Percentiles rank a stretch among this genome's conserved stretches.
Evolutionary conservation across 2,329 filamentous ascomycete genomes (phyloP).

Genomic region (Pyrenophora seminiperda): DNA sequence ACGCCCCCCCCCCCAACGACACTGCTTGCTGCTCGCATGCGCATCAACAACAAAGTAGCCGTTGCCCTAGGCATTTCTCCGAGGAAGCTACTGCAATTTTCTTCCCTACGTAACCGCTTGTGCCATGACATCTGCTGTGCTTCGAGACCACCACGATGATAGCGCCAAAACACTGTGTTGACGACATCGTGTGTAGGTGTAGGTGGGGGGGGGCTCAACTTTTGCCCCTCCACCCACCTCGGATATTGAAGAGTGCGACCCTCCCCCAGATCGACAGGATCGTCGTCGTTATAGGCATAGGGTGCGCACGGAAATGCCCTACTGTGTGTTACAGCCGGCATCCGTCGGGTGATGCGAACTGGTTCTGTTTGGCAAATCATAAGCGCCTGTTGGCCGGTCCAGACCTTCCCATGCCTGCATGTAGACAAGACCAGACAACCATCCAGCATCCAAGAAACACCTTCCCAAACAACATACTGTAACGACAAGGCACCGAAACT

Average conservation of each 20-base stretch:
- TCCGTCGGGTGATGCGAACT: background rate
- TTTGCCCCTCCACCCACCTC: background rate
- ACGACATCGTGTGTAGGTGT: too few relatives aligned
- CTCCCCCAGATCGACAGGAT: constrained; percentile 22
- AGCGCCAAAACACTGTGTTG: background rate
- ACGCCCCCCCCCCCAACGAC: constrained; percentile 5
- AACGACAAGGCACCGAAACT: too few relatives aligned
- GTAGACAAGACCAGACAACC: too few relatives aligned
- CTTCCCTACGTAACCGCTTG: constrained; percentile 11
- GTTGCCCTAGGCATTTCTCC: constrained; percentile 7
- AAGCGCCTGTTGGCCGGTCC: too few relatives aligned
- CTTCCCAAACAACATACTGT: too few relatives aligned
- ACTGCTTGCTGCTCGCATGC: constrained; percentile 9
- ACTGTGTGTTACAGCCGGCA: too few relatives aligned
- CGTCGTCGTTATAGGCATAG: constrained; percentile 10
- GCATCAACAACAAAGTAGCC: background rate
- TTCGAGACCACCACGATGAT: constrained; percentile 5
- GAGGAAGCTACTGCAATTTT: constrained; percentile 8
- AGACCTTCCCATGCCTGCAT: too few relatives aligned
- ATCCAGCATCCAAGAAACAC: too few relatives aligned
- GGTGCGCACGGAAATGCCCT: background rate
- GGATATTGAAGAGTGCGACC: background rate
- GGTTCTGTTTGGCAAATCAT: constrained; percentile 6
- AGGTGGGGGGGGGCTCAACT: background rate
- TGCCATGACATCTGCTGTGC: constrained; percentile 11